A percentile compares a stretch with the other conserved stretches of the same genome.
These are phyloP conservation scores for Ceratocystis diversiconidia DNA, from an alignment of 2,329 filamentous ascomycete genomes.

Conservation along the genomic window DNA sequence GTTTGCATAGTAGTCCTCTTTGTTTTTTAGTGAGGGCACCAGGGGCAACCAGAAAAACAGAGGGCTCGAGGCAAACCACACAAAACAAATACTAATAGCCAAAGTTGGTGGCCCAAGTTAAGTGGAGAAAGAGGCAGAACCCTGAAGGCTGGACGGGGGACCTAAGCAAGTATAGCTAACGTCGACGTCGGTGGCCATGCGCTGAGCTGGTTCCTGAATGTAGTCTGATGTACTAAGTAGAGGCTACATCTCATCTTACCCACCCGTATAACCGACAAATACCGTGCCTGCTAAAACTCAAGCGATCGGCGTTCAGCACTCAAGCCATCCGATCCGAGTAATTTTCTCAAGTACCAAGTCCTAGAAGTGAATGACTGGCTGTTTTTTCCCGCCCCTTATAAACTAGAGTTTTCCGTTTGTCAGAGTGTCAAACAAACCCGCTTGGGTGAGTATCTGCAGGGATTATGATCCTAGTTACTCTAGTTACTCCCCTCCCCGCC, in stretches of 20 bases:
- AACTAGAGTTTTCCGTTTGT: not conserved
- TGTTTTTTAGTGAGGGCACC: not conserved
- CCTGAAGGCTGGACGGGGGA: not conserved
- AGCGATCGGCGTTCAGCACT: not conserved
- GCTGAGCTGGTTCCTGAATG: not conserved
- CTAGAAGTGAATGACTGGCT: not conserved
- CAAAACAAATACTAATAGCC: not conserved
- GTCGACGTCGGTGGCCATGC: not conserved
- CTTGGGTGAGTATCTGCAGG: slow-evolving; percentile 17
- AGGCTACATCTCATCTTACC: not conserved
- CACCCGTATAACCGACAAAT: not conserved
- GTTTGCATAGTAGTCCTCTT: not conserved
- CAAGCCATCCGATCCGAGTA: not conserved
- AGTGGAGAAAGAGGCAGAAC: not conserved
- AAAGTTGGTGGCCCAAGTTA: not conserved
- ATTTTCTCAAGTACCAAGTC: not conserved
- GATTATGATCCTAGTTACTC: slow-evolving; percentile 6
- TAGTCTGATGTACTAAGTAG: not conserved
- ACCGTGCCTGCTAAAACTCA: not conserved
- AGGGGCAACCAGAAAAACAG: not conserved
- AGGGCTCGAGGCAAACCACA: not conserved
- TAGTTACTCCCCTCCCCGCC: not conserved
- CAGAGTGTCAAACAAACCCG: not conserved
- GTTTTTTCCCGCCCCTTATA: not conserved
- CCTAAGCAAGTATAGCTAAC: not conserved